Evolutionary conservation across 192 early-diverging fungal species (phyloP).

Genomic region (Oehlia diaphana): DNA sequence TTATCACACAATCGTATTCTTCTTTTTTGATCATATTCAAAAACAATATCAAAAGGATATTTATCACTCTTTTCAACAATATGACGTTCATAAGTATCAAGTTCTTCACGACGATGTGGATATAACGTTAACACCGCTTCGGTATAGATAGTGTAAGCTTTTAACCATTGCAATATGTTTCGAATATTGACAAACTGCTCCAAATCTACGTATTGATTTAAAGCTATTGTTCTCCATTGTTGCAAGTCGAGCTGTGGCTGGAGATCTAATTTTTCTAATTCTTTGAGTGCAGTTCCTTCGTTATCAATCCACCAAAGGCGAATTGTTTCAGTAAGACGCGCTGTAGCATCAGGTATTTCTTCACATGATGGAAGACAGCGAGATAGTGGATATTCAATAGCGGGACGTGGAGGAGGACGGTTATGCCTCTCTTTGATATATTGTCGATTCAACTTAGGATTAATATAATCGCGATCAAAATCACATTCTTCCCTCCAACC

Average conservation of each 20-base stretch:
- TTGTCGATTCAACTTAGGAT: neutral
- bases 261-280: constrained; percentile 15
- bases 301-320: constrained; percentile 23
- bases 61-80: constrained; percentile 15
- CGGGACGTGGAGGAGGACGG: neutral
- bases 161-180: constrained; percentile 10
- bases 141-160: constrained; percentile 10
- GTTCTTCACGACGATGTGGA: constrained; percentile 20
- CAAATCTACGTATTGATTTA: constrained; percentile 9
- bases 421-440: neutral
- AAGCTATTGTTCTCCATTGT: constrained; percentile 4
- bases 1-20: neutral
- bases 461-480: neutral
- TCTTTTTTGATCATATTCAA: constrained; percentile 7
- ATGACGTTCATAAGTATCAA: constrained; percentile 12
- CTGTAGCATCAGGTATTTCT: constrained; percentile 19
- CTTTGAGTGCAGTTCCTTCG: constrained; percentile 1
- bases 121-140: constrained; percentile 9
- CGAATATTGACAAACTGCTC: constrained; percentile 1
- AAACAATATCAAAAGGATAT: constrained; percentile 10
- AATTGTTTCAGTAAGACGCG: constrained; percentile 14
- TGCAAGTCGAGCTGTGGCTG: neutral
- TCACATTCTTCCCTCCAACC: neutral
- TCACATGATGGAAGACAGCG: constrained; percentile 15
- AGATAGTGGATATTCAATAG: constrained; percentile 10